Percentiles rank a stretch among this genome's conserved stretches.
phyloP scores from a whole-genome alignment of 495 filamentous ascomycete genomes.

The Penicillium angulare region DNA sequence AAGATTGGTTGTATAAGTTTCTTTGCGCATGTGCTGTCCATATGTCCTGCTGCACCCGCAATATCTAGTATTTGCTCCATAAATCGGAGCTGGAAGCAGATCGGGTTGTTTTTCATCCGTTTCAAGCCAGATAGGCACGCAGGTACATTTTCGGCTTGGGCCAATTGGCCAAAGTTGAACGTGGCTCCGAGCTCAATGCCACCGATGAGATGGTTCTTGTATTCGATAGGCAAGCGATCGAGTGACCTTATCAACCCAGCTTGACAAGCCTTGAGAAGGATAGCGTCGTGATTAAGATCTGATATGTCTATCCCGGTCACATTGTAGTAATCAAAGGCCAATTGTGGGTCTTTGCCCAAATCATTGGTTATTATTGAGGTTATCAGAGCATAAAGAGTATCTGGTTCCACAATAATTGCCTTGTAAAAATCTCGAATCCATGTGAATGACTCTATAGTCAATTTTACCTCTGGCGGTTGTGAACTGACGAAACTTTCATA shows the following conservation, averaged over 20 bases:
- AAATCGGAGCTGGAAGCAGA: slow-evolving; percentile 34
- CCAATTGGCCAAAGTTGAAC: slow-evolving; percentile 43
- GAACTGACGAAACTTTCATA: slow-evolving; percentile 15
- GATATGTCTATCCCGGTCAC: slow-evolving; percentile 26
- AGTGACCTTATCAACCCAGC: slow-evolving; percentile 26
- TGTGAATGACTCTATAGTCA: slow-evolving; percentile 19
- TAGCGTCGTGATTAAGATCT: slow-evolving; percentile 33
- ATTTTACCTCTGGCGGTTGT: slow-evolving; percentile 3
- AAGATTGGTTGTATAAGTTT: slow-evolving; percentile 34
- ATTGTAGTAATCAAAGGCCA: slow-evolving; percentile 21
- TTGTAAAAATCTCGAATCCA: slow-evolving; percentile 18
- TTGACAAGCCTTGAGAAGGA: slow-evolving; percentile 32
- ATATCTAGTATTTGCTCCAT: slow-evolving; percentile 39
- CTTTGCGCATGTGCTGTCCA: slow-evolving; percentile 35
- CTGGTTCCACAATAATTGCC: slow-evolving; percentile 5
- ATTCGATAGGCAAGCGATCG: slow-evolving; percentile 14
- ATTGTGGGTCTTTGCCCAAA: slow-evolving; percentile 38
- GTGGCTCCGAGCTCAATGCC: slow-evolving; percentile 44
- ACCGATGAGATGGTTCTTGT: slow-evolving; percentile 33
- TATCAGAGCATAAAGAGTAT: slow-evolving; percentile 32
- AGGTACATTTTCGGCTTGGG: slow-evolving; percentile 38
- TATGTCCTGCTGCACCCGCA: slow-evolving; percentile 36
- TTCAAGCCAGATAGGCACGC: slow-evolving; percentile 23
- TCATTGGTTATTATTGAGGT: slow-evolving; percentile 39
- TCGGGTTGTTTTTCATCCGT: slow-evolving; percentile 20